phyloP scores from a whole-genome alignment of 192 early-diverging fungal species.

The Gryganskiella cystojenkinii region DNA sequence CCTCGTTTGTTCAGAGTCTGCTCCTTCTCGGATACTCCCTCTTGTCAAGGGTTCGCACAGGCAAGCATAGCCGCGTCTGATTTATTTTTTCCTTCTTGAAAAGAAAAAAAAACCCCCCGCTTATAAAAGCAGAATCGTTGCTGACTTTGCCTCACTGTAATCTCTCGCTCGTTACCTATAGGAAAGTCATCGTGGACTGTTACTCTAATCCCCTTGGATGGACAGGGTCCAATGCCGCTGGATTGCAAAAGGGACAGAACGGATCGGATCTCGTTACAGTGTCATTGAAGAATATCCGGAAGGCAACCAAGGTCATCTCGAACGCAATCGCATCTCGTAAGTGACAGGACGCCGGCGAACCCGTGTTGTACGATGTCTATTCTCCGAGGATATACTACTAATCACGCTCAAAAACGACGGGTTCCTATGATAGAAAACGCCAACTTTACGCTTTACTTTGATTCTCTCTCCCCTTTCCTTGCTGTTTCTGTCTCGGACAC shows the following conservation, averaged over 20 bases:
- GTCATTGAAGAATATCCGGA: slow-evolving; percentile 11
- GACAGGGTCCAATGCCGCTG: neutral
- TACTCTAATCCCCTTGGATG: slow-evolving; percentile 50
- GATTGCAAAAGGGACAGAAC: neutral
- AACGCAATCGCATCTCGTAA: slow-evolving; percentile 25
- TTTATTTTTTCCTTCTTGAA: too few species aligned
- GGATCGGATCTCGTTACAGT: neutral
- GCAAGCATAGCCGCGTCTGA: neutral
- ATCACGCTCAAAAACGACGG: too few species aligned
- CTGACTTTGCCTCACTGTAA: too few species aligned
- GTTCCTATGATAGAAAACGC: slow-evolving; percentile 1
- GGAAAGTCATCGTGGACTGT: slow-evolving; percentile 22
- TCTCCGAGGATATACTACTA: too few species aligned
- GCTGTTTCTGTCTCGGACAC: slow-evolving; percentile 36
- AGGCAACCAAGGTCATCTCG: slow-evolving; percentile 15
- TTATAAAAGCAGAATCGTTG: too few species aligned
- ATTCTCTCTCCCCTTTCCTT: slow-evolving; percentile 37
- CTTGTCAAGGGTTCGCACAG: slow-evolving; percentile 23
- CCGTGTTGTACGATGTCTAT: too few species aligned
- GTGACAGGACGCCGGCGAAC: too few species aligned
- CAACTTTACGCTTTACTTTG: slow-evolving; percentile 43
- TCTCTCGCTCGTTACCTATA: too few species aligned
- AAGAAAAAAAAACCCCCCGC: too few species aligned
- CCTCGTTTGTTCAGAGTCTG: slow-evolving; percentile 36
- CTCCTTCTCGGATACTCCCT: slow-evolving; percentile 20